Evolutionary conservation across 2,329 filamentous ascomycete genomes (phyloP).

Genomic region (Clarireedia sp.): DNA sequence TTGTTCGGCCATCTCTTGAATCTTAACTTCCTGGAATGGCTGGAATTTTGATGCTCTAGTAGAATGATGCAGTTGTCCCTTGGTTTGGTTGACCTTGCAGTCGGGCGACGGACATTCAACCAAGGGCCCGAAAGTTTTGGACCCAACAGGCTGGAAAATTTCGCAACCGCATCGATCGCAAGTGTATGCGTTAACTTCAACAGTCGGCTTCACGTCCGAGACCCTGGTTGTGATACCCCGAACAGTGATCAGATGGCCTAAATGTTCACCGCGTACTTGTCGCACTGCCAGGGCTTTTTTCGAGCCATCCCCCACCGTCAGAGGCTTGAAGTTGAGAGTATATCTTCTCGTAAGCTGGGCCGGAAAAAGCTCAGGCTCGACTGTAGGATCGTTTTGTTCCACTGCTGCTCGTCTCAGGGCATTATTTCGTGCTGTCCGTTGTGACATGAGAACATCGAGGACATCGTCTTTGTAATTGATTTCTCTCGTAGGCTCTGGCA

Average conservation of each 20-base stretch:
- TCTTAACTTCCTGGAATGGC: slow-evolving; percentile 96
- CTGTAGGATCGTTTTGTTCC: slow-evolving; percentile 49
- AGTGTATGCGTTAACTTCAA: slow-evolving; percentile 97
- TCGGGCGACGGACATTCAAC: slow-evolving; percentile 83
- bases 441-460: slow-evolving; percentile 90
- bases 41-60: slow-evolving; percentile 95
- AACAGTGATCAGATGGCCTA: slow-evolving; percentile 88
- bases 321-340: slow-evolving; percentile 91
- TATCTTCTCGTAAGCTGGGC: slow-evolving; percentile 88
- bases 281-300: slow-evolving; percentile 74
- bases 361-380: slow-evolving; percentile 74
- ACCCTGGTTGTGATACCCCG: slow-evolving; percentile 91
- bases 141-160: slow-evolving; percentile 91
- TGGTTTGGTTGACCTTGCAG: slow-evolving; percentile 82
- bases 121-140: slow-evolving; percentile 84
- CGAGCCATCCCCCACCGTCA: slow-evolving; percentile 58
- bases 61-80: slow-evolving; percentile 87
- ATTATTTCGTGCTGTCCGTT: slow-evolving; percentile 79
- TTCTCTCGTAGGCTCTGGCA: slow-evolving; percentile 72
- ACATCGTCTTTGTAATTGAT: slow-evolving; percentile 95
- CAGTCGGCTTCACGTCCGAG: slow-evolving; percentile 93
- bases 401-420: slow-evolving; percentile 62
- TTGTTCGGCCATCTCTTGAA: slow-evolving; percentile 98
- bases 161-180: slow-evolving; percentile 95
- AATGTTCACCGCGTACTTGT: slow-evolving; percentile 84